Evolutionary conservation across 2,329 filamentous ascomycete species (phyloP).

Genomic region (Pseudovirgaria hyperparasitica): DNA sequence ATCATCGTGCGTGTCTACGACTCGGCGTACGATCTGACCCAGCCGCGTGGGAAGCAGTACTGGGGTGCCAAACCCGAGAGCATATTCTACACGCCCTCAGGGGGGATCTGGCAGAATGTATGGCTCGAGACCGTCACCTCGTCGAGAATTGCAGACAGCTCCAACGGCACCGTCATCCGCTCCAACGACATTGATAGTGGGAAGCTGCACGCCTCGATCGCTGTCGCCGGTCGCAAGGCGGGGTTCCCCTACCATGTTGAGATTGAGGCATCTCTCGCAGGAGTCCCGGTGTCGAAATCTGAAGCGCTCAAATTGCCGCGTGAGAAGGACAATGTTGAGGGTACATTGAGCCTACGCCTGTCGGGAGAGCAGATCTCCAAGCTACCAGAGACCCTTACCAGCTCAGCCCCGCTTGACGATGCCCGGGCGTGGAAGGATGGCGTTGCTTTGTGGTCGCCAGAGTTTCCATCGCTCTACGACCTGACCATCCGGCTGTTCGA

Average conservation of each 20-base stretch:
- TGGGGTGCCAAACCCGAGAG: slow-evolving; percentile 49
- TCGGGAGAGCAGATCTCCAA: slow-evolving; percentile 27
- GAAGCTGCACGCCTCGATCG: slow-evolving; percentile 37
- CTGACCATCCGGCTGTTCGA: slow-evolving; percentile 39
- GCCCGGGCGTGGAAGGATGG: slow-evolving; percentile 36
- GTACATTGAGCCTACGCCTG: slow-evolving; percentile 39
- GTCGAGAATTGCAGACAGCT: slow-evolving; percentile 41
- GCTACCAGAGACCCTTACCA: slow-evolving; percentile 25
- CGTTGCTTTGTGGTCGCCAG: slow-evolving; percentile 50
- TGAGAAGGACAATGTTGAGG: slow-evolving; percentile 35
- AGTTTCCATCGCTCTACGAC: slow-evolving; percentile 45
- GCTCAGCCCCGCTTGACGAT: slow-evolving; percentile 24
- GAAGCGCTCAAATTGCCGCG: slow-evolving; percentile 31
- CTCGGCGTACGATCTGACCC: slow-evolving; percentile 50
- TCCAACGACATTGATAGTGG: slow-evolving; percentile 42
- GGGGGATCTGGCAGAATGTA: slow-evolving; percentile 46
- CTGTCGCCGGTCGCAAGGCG: slow-evolving; percentile 36
- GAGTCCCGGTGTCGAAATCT: slow-evolving; percentile 32
- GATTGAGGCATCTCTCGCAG: slow-evolving; percentile 41
- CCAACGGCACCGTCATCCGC: slow-evolving; percentile 44
- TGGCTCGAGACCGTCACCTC: slow-evolving; percentile 44
- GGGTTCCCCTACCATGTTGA: slow-evolving; percentile 37
- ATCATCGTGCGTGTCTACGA: slow-evolving; percentile 49
- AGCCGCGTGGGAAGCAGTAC: slow-evolving; percentile 57
- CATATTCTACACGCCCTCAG: slow-evolving; percentile 46